Percentiles rank a stretch among this genome's conserved stretches.
Evolutionary conservation across 108 stramenopile species (phyloP).

Genomic region (Seminavis robusta): DNA sequence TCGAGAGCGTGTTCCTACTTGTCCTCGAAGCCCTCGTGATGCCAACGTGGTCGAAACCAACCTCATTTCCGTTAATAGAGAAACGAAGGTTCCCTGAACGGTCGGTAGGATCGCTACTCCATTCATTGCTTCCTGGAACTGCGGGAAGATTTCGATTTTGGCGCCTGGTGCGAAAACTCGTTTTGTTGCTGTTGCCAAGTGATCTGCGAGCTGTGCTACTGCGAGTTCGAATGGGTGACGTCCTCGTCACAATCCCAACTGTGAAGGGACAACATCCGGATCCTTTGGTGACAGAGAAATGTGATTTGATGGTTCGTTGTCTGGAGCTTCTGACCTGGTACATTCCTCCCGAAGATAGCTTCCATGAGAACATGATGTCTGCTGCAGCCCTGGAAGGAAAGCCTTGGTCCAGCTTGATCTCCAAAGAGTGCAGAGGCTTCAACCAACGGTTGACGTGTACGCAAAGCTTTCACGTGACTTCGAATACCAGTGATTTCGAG

Average conservation of each 20-base stretch:
- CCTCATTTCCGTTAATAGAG: constrained; percentile 1
- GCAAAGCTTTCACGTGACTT: constrained; percentile 30
- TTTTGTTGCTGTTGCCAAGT: constrained; percentile 17
- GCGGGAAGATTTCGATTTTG: background rate
- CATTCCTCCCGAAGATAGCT: too few relatives aligned
- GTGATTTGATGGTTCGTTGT: too few relatives aligned
- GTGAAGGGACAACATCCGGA: constrained; percentile 1
- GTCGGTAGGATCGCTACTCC: constrained; percentile 23
- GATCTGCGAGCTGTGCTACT: constrained; percentile 26
- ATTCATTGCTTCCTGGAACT: constrained; percentile 1
- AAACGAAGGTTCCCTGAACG: constrained; percentile 8
- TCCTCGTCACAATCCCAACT: constrained; percentile 19
- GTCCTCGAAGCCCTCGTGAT: constrained; percentile 37
- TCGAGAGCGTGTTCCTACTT: constrained; percentile 28
- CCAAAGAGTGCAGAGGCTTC: constrained; percentile 27
- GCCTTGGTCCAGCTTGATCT: constrained; percentile 35
- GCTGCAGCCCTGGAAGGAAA: constrained; percentile 10
- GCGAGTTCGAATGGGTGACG: constrained; percentile 21
- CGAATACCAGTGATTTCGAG: too few relatives aligned
- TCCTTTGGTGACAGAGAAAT: background rate
- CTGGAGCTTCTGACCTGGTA: too few relatives aligned
- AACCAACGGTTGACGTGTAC: constrained; percentile 21
- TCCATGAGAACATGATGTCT: background rate
- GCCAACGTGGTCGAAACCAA: constrained; percentile 27
- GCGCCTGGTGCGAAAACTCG: background rate